These are phyloP conservation scores for Flaveria brownii DNA, from an alignment of 129 eudicot species.

Conservation along the genomic window DNA sequence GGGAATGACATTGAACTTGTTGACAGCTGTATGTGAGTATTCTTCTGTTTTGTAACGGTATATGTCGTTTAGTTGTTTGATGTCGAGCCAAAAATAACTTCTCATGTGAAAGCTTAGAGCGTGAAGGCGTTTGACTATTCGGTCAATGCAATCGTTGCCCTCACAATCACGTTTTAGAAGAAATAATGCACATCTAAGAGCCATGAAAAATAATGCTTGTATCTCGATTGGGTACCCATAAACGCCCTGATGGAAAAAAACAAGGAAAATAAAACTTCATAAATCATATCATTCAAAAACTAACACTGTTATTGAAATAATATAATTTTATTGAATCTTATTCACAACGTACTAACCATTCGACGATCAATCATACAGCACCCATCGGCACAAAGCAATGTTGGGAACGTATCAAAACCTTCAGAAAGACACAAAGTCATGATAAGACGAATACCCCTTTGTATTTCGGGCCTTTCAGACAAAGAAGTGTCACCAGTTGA, in stretches of 20 bases:
- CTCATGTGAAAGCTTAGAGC: slow-evolving; percentile 97
- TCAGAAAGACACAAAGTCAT: slow-evolving; percentile 83
- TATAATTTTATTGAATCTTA: not conserved
- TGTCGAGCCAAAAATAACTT: slow-evolving; percentile 91
- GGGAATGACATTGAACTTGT: slow-evolving; percentile 93
- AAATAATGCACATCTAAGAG: slow-evolving; percentile 76
- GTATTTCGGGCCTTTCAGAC: slow-evolving; percentile 82
- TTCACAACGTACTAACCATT: slow-evolving; percentile 61
- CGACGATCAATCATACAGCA: slow-evolving; percentile 96
- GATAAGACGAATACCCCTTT: slow-evolving; percentile 84
- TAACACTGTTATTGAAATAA: not conserved
- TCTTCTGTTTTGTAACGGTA: slow-evolving; percentile 95
- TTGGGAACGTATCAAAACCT: slow-evolving; percentile 97
- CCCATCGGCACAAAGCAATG: slow-evolving; percentile 93
- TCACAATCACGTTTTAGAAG: slow-evolving; percentile 75
- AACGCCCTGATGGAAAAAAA: slow-evolving; percentile 59
- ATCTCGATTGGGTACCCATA: slow-evolving; percentile 96
- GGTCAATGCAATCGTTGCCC: slow-evolving; percentile 60
- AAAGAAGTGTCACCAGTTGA: slow-evolving; percentile 84
- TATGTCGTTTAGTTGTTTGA: slow-evolving; percentile 88
- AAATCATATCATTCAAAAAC: not conserved
- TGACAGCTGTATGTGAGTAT: slow-evolving; percentile 95
- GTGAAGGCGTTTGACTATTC: slow-evolving; percentile 71
- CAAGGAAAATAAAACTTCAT: not conserved
- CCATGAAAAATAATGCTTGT: slow-evolving; percentile 95